These are phyloP conservation scores for Globisporangium viniferum DNA, from an alignment of 352 stramenopile genomes.

Conservation along the genomic window DNA sequence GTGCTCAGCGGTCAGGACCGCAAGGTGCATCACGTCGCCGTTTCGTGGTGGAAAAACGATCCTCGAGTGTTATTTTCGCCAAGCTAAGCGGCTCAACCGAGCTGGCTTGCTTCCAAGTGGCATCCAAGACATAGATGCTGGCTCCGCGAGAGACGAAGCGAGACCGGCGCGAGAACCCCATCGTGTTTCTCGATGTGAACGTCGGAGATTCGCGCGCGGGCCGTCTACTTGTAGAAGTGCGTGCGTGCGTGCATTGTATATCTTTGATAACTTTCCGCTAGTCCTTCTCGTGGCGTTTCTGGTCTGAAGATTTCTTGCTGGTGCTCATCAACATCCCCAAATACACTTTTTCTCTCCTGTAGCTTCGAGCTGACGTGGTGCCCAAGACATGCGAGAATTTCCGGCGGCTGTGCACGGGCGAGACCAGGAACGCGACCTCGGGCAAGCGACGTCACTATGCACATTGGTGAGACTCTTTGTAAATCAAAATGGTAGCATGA, in stretches of 20 bases:
- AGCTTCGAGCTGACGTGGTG: constrained; percentile 93
- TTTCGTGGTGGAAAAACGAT: too few relatives aligned
- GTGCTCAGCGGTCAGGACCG: too few relatives aligned
- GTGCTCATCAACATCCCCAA: neutral
- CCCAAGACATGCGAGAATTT: constrained; percentile 97
- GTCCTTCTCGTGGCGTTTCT: neutral
- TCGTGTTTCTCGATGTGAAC: constrained; percentile 96
- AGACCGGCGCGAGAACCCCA: constrained; percentile 52
- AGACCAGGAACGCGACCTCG: constrained; percentile 56
- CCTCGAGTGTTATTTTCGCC: neutral
- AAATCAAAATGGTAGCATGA: neutral
- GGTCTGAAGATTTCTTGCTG: neutral
- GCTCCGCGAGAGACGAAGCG: constrained; percentile 1
- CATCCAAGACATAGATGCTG: neutral
- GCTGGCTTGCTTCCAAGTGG: too few relatives aligned
- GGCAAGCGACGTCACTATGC: constrained; percentile 54
- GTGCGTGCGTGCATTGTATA: neutral
- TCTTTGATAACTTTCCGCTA: neutral
- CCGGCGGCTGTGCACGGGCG: constrained; percentile 93
- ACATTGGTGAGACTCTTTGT: constrained; percentile 28
- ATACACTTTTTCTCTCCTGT: neutral
- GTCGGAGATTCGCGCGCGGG: constrained; percentile 84
- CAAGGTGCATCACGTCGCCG: too few relatives aligned
- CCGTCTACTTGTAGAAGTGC: constrained; percentile 90
- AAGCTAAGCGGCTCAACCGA: too few relatives aligned